phyloP scores from a whole-genome alignment of 2,329 filamentous ascomycete genomes.

The Hymenoscyphus occultus region DNA sequence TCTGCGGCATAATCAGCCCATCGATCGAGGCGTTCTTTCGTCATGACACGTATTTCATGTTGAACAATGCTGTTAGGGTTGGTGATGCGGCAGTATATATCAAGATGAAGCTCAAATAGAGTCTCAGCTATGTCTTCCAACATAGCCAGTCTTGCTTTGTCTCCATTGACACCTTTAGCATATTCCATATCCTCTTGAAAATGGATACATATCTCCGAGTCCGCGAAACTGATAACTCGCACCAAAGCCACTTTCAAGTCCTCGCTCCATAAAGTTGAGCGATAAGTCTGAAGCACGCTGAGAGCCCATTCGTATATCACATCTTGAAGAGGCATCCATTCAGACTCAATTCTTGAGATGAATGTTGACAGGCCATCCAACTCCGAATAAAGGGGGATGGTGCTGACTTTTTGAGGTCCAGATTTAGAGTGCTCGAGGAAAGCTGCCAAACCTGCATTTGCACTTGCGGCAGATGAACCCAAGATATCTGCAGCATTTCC shows the following conservation, averaged over 20 bases:
- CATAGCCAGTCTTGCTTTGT: constrained; percentile 36
- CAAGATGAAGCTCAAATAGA: constrained; percentile 65
- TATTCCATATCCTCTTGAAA: constrained; percentile 43
- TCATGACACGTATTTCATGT: constrained; percentile 46
- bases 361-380: constrained; percentile 52
- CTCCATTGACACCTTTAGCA: constrained; percentile 7
- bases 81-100: constrained; percentile 62
- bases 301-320: constrained; percentile 58
- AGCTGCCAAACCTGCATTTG: constrained; percentile 51
- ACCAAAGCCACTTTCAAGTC: constrained; percentile 55
- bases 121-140: constrained; percentile 53
- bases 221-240: constrained; percentile 48
- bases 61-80: constrained; percentile 56
- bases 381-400: constrained; percentile 51
- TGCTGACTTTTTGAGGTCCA: constrained; percentile 48
- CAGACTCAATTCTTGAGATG: constrained; percentile 46
- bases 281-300: constrained; percentile 50
- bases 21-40: constrained; percentile 56
- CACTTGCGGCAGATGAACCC: constrained; percentile 30
- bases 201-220: constrained; percentile 50
- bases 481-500: constrained; percentile 35
- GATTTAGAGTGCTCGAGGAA: constrained; percentile 63
- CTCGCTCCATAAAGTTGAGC: constrained; percentile 55
- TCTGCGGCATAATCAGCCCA: constrained; percentile 59
- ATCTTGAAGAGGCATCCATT: constrained; percentile 55